These are phyloP conservation scores for Apiospora koreana DNA, from an alignment of 2,329 filamentous ascomycete species.

Conservation along the genomic window DNA sequence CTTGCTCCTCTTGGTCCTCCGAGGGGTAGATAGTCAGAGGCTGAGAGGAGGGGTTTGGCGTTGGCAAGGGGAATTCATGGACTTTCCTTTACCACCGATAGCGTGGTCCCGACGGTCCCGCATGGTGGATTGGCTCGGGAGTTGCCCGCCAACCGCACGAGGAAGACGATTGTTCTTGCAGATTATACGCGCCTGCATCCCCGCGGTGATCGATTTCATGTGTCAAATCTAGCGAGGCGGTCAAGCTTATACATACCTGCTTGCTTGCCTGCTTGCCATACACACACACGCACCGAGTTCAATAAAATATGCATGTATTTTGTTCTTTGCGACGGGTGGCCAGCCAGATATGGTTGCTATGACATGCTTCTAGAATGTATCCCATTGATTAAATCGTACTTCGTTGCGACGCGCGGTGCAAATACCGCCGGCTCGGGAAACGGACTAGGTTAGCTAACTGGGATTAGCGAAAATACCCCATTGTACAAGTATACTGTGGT, in stretches of 20 bases:
- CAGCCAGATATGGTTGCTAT: too few relatives aligned
- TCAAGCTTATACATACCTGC: neutral
- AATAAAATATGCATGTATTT: neutral
- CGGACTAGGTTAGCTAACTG: neutral
- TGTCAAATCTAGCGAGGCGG: neutral
- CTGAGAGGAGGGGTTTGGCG: neutral
- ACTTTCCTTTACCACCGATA: neutral
- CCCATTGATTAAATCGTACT: neutral
- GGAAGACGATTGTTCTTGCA: neutral
- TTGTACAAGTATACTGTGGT: conserved; percentile 1
- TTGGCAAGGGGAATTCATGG: neutral
- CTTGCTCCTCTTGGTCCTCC: too few relatives aligned
- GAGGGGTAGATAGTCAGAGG: neutral
- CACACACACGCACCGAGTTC: neutral
- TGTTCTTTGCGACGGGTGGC: neutral
- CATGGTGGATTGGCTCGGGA: neutral
- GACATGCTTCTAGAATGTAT: neutral
- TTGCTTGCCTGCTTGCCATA: neutral
- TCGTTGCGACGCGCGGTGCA: neutral
- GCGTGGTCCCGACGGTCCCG: too few relatives aligned
- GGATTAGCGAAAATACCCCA: neutral
- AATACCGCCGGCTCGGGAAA: neutral
- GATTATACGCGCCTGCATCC: neutral
- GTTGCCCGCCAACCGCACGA: neutral
- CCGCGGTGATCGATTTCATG: neutral